A percentile compares a stretch with the other conserved stretches of the same genome.
phyloP scores from a whole-genome alignment of 2,329 filamentous ascomycete genomes.

The Fusarium secorum region DNA sequence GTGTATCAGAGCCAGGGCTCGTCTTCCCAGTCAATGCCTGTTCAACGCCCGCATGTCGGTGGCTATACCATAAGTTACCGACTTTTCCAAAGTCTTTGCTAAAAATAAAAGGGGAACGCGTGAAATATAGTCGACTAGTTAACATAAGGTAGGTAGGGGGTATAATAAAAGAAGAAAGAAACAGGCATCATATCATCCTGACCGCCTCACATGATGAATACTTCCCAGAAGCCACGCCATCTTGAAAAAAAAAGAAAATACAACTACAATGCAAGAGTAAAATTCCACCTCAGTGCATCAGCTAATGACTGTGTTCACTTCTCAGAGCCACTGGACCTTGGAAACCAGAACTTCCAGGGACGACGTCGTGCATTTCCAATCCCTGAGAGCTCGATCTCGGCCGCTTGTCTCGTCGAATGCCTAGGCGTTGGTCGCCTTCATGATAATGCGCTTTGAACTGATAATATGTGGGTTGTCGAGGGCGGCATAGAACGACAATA shows the following conservation, averaged over 20 bases:
- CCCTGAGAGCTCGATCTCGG: conserved; percentile 68
- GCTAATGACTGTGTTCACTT: conserved; percentile 42
- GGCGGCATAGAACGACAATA: conserved; percentile 80
- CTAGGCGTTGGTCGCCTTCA: conserved; percentile 86
- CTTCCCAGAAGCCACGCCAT: conserved; percentile 41
- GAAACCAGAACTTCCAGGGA: conserved; percentile 56
- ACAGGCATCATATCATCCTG: conserved; percentile 35
- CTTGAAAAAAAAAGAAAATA: conserved; percentile 1
- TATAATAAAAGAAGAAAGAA: conserved; percentile 35
- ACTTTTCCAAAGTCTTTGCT: conserved; percentile 26
- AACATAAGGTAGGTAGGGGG: conserved; percentile 28
- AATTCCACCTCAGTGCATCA: neutral
- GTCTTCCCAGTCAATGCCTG: neutral
- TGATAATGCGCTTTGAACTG: conserved; percentile 81
- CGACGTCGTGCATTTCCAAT: conserved; percentile 78
- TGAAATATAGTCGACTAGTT: conserved; percentile 24
- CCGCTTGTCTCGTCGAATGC: conserved; percentile 52
- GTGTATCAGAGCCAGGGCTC: conserved; percentile 9
- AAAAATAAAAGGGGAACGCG: conserved; percentile 12
- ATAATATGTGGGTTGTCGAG: conserved; percentile 87
- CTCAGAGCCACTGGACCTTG: conserved; percentile 62
- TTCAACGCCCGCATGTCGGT: conserved; percentile 21
- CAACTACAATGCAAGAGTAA: conserved; percentile 14
- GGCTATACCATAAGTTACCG: neutral
- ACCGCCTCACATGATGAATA: conserved; percentile 31